phyloP scores from a whole-genome alignment of 306 rosid genomes.

The Trifolium repens region DNA sequence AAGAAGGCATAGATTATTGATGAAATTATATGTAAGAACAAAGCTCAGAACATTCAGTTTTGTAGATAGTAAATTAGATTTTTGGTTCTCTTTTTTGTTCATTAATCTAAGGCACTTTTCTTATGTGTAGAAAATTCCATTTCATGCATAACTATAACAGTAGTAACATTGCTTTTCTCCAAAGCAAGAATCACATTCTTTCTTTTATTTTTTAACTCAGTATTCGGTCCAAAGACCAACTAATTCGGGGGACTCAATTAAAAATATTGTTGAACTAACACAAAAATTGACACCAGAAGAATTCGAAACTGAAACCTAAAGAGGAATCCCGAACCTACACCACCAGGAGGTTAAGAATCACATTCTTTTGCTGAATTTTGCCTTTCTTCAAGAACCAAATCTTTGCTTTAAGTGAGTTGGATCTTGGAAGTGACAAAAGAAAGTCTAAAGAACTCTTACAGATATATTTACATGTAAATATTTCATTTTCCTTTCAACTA shows the following conservation, averaged over 20 bases:
- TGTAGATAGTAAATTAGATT: neutral
- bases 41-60: neutral
- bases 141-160: neutral
- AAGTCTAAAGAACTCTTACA: too few relatives aligned
- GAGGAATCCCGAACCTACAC: too few relatives aligned
- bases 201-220: neutral
- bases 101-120: neutral
- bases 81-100: neutral
- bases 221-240: too few relatives aligned
- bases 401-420: conserved; percentile 26
- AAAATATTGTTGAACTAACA: too few relatives aligned
- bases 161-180: conserved; percentile 51
- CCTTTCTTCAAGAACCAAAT: conserved; percentile 7
- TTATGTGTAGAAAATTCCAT: neutral
- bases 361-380: conserved; percentile 21
- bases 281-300: too few relatives aligned
- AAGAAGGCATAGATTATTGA: neutral
- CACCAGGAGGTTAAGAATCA: too few relatives aligned
- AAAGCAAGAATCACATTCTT: conserved; percentile 67
- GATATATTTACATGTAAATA: neutral
- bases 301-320: too few relatives aligned
- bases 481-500: neutral
- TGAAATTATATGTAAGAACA: neutral
- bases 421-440: neutral
- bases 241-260: too few relatives aligned